These are phyloP conservation scores for Candida anglica DNA, from an alignment of 805 yeast genomes.

Conservation along the genomic window DNA sequence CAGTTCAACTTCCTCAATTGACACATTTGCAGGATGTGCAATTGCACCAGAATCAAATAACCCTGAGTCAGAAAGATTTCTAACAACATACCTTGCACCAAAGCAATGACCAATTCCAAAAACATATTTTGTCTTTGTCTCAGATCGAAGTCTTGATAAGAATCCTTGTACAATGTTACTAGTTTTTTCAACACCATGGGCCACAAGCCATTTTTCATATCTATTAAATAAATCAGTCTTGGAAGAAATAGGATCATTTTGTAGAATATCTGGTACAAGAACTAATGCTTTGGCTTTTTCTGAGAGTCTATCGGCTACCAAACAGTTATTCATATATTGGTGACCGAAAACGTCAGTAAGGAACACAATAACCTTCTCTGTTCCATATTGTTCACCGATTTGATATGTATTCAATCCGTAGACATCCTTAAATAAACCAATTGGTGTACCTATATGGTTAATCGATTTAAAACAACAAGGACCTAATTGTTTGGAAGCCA, in stretches of 20 bases:
- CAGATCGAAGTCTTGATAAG: conserved; percentile 1
- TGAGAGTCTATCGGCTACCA: conserved; percentile 25
- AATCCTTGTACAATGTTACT: conserved; percentile 8
- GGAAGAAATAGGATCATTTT: conserved; percentile 16
- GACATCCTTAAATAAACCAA: conserved; percentile 15
- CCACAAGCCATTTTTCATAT: background rate
- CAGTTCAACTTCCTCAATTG: conserved; percentile 53
- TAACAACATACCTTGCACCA: conserved; percentile 23
- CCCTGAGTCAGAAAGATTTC: conserved; percentile 26
- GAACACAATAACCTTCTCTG: conserved; percentile 20
- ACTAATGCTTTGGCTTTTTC: conserved; percentile 14
- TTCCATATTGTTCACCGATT: conserved; percentile 16
- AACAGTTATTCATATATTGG: conserved; percentile 18
- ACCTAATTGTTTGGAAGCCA: conserved; percentile 12
- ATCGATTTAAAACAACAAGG: conserved; percentile 18
- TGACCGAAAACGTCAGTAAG: conserved; percentile 26
- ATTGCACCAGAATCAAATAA: conserved; percentile 57
- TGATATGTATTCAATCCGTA: conserved; percentile 25
- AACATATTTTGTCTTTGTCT: conserved; percentile 1
- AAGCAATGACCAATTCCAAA: conserved; percentile 21
- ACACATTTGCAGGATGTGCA: conserved; percentile 78
- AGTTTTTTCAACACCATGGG: conserved; percentile 9
- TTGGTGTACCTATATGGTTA: conserved; percentile 25
- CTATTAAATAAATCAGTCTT: conserved; percentile 2
- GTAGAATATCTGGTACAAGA: conserved; percentile 26